A percentile compares a stretch with the other conserved stretches of the same genome.
Conservation (phyloP, 306 rosid genomes). For the Chamaecrista fasciculata region DNA sequence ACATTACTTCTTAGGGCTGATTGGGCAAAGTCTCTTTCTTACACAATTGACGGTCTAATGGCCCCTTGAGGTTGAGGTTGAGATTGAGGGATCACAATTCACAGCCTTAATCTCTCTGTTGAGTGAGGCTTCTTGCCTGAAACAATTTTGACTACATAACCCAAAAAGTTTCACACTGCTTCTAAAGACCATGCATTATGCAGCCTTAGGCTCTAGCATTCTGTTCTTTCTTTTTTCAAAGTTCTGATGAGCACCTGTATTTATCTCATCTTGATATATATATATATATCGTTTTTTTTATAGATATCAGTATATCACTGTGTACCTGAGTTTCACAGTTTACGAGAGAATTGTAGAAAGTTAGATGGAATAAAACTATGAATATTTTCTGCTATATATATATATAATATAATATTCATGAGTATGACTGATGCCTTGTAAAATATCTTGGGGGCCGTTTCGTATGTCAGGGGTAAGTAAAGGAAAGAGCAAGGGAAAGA, state of each 20-base stretch:
- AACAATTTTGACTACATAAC: conserved; percentile 49
- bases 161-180: conserved; percentile 7
- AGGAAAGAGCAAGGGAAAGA: too few relatives aligned
- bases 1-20: conserved; percentile 69
- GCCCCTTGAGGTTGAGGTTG: conserved; percentile 58
- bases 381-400: too few relatives aligned
- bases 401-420: too few relatives aligned
- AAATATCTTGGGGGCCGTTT: too few relatives aligned
- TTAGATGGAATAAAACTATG: conserved; percentile 21
- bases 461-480: too few relatives aligned
- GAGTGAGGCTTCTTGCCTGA: conserved; percentile 28
- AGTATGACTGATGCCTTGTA: too few relatives aligned
- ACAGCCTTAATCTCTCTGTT: conserved; percentile 17
- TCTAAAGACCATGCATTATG: not conserved
- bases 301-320: conserved; percentile 4
- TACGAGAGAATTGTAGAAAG: not conserved
- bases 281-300: too few relatives aligned
- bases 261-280: not conserved
- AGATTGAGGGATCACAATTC: too few relatives aligned
- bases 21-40: conserved; percentile 82
- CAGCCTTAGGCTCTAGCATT: not conserved
- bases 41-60: conserved; percentile 86
- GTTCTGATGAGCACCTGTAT: conserved; percentile 2
- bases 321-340: conserved; percentile 19
- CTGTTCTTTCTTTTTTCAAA: not conserved